These are phyloP conservation scores for Botryotinia globosa DNA, from an alignment of 2,329 filamentous ascomycete genomes.

Conservation along the genomic window DNA sequence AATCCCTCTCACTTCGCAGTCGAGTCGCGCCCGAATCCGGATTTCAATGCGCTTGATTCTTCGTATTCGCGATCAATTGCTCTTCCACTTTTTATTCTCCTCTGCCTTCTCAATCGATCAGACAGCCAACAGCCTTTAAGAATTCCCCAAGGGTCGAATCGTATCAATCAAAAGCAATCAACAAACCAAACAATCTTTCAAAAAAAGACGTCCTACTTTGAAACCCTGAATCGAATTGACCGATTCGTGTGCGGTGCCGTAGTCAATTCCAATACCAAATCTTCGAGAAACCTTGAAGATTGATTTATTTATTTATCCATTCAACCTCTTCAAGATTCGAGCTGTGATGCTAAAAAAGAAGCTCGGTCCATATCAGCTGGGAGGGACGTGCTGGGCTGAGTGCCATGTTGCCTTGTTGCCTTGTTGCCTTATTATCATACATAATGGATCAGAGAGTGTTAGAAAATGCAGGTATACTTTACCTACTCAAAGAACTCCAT, in stretches of 20 bases:
- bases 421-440: not conserved
- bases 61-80: not conserved
- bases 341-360: constrained; percentile 1
- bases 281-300: not conserved
- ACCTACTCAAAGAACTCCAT: not conserved
- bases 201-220: not conserved
- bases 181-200: not conserved
- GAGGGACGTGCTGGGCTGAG: not conserved
- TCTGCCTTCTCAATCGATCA: not conserved
- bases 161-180: not conserved
- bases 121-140: not conserved
- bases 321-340: not conserved
- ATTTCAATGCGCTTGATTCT: not conserved
- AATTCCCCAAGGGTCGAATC: not conserved
- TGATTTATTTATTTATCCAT: not conserved
- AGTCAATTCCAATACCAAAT: not conserved
- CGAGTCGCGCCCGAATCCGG: not conserved
- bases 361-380: not conserved
- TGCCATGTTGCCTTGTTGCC: not conserved
- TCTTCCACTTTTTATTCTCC: not conserved
- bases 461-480: not conserved
- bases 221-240: not conserved
- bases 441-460: too few relatives aligned
- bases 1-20: not conserved
- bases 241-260: not conserved